Base-by-base conservation (phyloP, 257 asterid species). In the Paraleonurus japonicus region DNA sequence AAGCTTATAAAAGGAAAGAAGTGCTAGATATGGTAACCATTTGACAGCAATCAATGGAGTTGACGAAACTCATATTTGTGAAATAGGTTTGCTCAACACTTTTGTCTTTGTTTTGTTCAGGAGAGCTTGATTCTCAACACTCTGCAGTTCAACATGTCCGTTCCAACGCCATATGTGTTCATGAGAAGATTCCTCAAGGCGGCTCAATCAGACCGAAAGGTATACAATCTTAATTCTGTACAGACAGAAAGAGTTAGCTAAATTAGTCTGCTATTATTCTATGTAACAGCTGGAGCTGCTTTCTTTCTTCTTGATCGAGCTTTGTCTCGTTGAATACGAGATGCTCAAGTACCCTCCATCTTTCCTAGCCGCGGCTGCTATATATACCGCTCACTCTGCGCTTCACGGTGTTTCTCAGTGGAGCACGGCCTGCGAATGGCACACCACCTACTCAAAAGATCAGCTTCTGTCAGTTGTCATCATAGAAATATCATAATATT, bases 331-430 rank as follows among this genome's bases (percentile, higher is more conserved):
- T 9, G 94, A 90, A 65, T 88, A 85, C 20, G 89, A 87, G 37
- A 93, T 90, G 97, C 90, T 93, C 19, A 79, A 70, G 77, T 88
- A 82, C 85, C 81, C 84, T 20, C 96, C 98, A 2, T 93, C 98
- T 3, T 65, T 84, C 37, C 64, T 93, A 78, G 98, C 98, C 1
- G 97, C 97, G 10, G 96, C 96, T 15, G 97, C 97, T 5, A 65
- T 93, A 41, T 93, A 82, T 39, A 86, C 97, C 7, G 94, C 98
- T 1, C 86, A 89, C 20, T 81, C 87, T 59, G 76, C 92, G 9
- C 78, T 92, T 33, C 71, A 37, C n/a, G 92, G 95, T 8, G 90
- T 22, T n/a, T 60, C 55, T 69, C 78, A 77, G 41, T 93, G 98
- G 98, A 87, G 81, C 23, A 83, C 77, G 81, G 84, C 89, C 4